These are phyloP conservation scores for Limnanthes douglasii DNA, from an alignment of 345 rosid genomes.

Conservation along the genomic window DNA sequence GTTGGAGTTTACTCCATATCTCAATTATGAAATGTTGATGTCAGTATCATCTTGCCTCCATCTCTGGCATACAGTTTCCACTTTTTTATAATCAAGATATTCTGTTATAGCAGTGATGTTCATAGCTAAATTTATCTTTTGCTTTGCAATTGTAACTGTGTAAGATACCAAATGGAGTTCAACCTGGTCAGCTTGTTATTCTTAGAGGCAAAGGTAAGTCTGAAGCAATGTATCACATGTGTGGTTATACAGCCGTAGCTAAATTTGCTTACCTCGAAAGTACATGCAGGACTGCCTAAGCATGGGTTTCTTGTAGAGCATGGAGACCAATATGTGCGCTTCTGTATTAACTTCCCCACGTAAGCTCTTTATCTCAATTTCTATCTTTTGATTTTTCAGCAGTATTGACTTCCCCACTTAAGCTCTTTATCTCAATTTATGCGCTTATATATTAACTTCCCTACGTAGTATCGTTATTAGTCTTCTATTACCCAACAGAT, in stretches of 20 bases:
- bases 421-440: conserved; percentile 12
- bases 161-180: conserved; percentile 88
- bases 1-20: no score
- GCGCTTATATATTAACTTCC: conserved; percentile 26
- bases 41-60: no score
- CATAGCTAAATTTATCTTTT: no score
- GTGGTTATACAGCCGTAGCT: no score
- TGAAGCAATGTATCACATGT: background rate
- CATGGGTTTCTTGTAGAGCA: conserved; percentile 48
- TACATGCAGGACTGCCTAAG: conserved; percentile 58
- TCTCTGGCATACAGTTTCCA: no score
- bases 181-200: conserved; percentile 59
- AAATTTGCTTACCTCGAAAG: conserved; percentile 7
- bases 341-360: conserved; percentile 67
- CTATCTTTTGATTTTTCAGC: conserved; percentile 1
- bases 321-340: conserved; percentile 90
- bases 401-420: conserved; percentile 68
- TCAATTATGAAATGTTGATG: no score
- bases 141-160: conserved; percentile 13
- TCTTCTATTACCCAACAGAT: no score
- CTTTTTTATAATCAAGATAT: no score
- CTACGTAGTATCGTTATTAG: no score
- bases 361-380: conserved; percentile 20
- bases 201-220: conserved; percentile 72
- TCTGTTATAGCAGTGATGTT: no score